Base-by-base conservation (phyloP, 148 eudicot genomes). In the Polygonum maritimum region DNA sequence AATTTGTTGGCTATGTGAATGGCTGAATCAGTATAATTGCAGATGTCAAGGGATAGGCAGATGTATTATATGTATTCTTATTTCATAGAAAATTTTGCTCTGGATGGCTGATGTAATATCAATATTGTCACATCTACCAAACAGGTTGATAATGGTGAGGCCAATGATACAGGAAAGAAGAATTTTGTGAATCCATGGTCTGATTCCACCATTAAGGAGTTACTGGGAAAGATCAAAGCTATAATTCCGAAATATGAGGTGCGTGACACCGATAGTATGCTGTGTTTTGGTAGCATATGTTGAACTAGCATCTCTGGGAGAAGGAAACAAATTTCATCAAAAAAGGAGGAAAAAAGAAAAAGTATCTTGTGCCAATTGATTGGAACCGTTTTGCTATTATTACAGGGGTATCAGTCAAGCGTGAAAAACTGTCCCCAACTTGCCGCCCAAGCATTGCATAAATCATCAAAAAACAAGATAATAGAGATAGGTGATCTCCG, bases 381-480 rank as follows among this genome's bases (percentile, higher is more conserved):
- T 62, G 38, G 2, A 38, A 21, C 31, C 2, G 45, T 71, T 7
- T 14, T 35, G 75, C 40, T 58, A 21, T 73, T 82, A 26, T 81
- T 79, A 79, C 84, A 94, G 98, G 98, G 96, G 58, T 95, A 90
- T 86, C 88, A 89, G 75, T 76, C 83, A 73, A 87, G 82, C 76
- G 77, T 78, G 41, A 90, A 83, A 88, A 78, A 81, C 41, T 95
- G 88, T 86, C 80, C 93, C 9, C 92, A 92, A 76, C 92, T 89
- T 78, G 83, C 86, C 74, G 74, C 85, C 54, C 79, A 85, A 52
- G 31, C 95, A 77, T 76, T 89, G 83, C 84, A 82, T 36, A 90
- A 89, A 62, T 83, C 91, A 80, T 83, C 84, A 48, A 89, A 87
- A 82, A 90, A 90, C 76, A 94, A 90, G 84, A 81, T 82, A 73